Percentiles rank a stretch among this genome's conserved stretches.
Evolutionary conservation across 495 filamentous ascomycete species (phyloP).

Genomic region (Daldinia grandis): DNA sequence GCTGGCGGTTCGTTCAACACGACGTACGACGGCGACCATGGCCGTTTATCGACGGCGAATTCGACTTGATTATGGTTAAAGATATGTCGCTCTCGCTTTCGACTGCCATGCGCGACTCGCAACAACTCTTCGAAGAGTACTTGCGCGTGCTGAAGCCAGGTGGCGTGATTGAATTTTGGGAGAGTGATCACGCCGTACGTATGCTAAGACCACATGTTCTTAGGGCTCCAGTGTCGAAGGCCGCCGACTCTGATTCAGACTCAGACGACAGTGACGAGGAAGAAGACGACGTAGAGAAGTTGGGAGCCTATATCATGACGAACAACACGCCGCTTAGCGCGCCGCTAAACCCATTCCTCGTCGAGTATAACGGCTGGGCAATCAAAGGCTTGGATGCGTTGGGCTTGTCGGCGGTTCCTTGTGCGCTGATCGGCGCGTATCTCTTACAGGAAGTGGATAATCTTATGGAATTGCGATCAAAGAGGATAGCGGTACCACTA

Average conservation of each 20-base stretch:
- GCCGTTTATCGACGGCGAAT: conserved; percentile 83
- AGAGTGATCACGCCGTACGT: conserved; percentile 79
- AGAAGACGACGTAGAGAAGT: conserved; percentile 67
- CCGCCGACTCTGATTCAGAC: conserved; percentile 54
- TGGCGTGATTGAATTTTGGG: conserved; percentile 87
- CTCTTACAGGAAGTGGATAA: conserved; percentile 81
- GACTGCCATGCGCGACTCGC: conserved; percentile 62
- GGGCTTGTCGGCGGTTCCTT: conserved; percentile 77
- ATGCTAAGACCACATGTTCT: conserved; percentile 79
- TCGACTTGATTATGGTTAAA: conserved; percentile 91
- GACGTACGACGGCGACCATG: conserved; percentile 78
- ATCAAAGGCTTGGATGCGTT: conserved; percentile 76
- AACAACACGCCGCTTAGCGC: conserved; percentile 80
- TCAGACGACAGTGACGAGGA: conserved; percentile 60
- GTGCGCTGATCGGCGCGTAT: conserved; percentile 77
- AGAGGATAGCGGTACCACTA: conserved; percentile 84
- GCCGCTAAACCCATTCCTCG: conserved; percentile 80
- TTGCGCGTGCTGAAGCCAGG: conserved; percentile 79
- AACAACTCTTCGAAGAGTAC: conserved; percentile 74
- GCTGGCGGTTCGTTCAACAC: conserved; percentile 89
- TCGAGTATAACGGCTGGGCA: conserved; percentile 85
- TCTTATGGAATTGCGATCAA: conserved; percentile 73
- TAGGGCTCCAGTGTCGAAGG: conserved; percentile 58
- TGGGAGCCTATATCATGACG: conserved; percentile 84
- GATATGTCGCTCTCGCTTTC: conserved; percentile 78